Evolutionary conservation across 2,329 filamentous ascomycete genomes (phyloP), one percentile per base, ranked within the genome.

Genomic region (Aspergillus tubingensis): DNA sequence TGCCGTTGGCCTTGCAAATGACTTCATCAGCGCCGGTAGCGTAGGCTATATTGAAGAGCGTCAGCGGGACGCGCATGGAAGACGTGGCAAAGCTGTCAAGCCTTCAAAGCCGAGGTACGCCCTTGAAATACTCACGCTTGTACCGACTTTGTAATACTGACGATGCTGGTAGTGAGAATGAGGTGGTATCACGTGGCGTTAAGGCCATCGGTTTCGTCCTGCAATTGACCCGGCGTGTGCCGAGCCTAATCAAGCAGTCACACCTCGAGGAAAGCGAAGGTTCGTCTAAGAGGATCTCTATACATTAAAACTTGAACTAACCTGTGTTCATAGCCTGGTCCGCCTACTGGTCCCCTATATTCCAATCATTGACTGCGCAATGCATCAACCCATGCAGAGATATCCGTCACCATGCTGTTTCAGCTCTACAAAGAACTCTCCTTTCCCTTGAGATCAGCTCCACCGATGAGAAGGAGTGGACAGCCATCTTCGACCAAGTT

Each of bases 311-410:
- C 13, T 3, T 48, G 5, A 19, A 49, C 63, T 71, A 57, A 69
- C 44, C 7, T 53, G 30, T 58, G 25, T 44, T 8, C 21, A 23
- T 48, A 91, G 95, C 95, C 13, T 99, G 95, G 95, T 92, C 92
- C 54, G 92, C 95, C 8, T 99, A 99, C 75, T 99, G 95, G 95
- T 88, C 93, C 13, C 95, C 94, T 1, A 92, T 99, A 25, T 95
- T 99, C 77, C 87, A 92, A 67, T 91, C 92, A 5, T 80, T 99
- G 17, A 95, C 91, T 3, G 87, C 87, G 4, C 95, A 99, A 77
- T 97, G 93, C 77, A 91, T 91, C 57, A 99, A 98, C 73, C 92
- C 93, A 0, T 97, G 92, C 72, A 90, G 94, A 57, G 93, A 97
- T 69, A 91, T 99, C 61, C 88, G 95, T 3, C 91, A 96, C 69